phyloP scores from a whole-genome alignment of 495 filamentous ascomycete genomes.

The Penicillium argentinense region DNA sequence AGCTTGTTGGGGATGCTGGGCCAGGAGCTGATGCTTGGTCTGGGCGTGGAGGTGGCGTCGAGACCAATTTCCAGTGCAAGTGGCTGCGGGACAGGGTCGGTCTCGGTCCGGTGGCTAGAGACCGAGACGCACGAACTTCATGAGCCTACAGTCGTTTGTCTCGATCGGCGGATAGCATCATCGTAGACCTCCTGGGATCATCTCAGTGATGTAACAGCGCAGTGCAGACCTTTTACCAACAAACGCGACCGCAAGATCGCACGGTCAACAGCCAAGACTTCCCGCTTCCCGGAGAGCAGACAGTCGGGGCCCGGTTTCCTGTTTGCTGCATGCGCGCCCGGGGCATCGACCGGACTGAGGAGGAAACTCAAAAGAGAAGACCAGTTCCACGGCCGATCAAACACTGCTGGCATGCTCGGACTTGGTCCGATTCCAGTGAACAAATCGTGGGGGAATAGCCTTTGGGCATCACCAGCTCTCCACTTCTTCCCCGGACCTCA shows the following conservation, averaged over 20 bases:
- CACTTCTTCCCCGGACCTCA: constrained; percentile 3
- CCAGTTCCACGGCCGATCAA: constrained; percentile 3
- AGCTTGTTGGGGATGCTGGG: not conserved
- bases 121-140: too few species aligned
- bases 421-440: constrained; percentile 1
- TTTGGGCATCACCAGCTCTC: not conserved
- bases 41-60: not conserved
- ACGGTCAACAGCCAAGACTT: not conserved
- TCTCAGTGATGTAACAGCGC: too few species aligned
- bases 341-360: not conserved
- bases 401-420: not conserved
- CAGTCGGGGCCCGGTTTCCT: not conserved
- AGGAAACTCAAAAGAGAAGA: not conserved
- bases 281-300: too few species aligned
- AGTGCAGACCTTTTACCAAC: too few species aligned
- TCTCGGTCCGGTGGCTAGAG: too few species aligned
- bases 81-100: too few species aligned
- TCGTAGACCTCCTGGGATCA: too few species aligned
- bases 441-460: constrained; percentile 1
- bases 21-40: not conserved
- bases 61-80: too few species aligned
- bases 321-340: not conserved
- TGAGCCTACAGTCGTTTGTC: too few species aligned
- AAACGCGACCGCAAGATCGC: not conserved
- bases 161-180: too few species aligned